A percentile compares a stretch with the other conserved stretches of the same genome.
Evolutionary conservation across 257 asterid species (phyloP).

Genomic region (Striga asiatica): DNA sequence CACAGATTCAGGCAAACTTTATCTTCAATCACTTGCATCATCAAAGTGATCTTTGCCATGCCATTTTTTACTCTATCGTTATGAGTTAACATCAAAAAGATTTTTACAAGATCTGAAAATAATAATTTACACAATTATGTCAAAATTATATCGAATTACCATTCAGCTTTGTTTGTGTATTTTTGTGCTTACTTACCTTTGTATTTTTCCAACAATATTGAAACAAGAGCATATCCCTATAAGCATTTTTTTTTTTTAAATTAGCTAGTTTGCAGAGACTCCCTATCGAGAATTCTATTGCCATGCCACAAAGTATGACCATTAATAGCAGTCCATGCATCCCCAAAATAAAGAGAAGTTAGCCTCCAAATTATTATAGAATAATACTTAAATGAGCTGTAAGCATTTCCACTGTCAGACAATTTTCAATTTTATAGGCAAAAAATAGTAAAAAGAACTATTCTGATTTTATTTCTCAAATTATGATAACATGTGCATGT

Average conservation of each 20-base stretch:
- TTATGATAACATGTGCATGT: no score
- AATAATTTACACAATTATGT: not conserved
- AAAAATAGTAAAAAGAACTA: no score
- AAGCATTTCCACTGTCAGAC: no score
- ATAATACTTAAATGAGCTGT: no score
- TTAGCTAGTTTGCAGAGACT: no score
- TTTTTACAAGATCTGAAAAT: not conserved
- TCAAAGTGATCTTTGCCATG: constrained; percentile 1
- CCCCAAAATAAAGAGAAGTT: not conserved
- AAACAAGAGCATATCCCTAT: no score
- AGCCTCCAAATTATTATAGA: not conserved
- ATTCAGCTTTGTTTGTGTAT: not conserved
- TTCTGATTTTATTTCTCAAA: no score
- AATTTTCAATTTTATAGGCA: no score
- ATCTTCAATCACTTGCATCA: constrained; percentile 11
- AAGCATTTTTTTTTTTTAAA: no score
- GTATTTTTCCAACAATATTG: no score
- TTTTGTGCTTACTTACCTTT: not conserved
- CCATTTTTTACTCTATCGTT: constrained; percentile 4
- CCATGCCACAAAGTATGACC: not conserved
- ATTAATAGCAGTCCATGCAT: constrained; percentile 7
- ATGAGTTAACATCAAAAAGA: constrained; percentile 2
- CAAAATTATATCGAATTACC: no score
- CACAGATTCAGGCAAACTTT: constrained; percentile 10
- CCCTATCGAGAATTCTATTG: no score